Conservation (phyloP, 345 rosid species). For the Eucalyptus rudis region DNA sequence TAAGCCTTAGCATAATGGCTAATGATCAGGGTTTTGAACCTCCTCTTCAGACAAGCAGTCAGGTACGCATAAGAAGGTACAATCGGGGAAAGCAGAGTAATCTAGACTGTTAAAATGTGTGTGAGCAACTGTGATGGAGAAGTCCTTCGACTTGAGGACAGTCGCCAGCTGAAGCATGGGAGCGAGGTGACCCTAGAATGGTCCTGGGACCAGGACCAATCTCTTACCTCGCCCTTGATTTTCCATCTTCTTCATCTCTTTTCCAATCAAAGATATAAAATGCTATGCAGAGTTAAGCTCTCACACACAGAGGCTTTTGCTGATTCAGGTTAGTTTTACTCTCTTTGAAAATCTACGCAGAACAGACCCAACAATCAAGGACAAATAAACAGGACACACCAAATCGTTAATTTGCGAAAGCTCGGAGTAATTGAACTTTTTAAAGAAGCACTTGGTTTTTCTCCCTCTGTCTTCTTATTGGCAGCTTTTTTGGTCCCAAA, state of each 20-base stretch:
- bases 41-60: constrained; percentile 15
- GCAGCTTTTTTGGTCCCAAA: too few species aligned
- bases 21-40: background rate
- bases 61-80: constrained; percentile 11
- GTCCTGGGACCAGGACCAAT: constrained; percentile 37
- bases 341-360: background rate
- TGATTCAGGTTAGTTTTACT: background rate
- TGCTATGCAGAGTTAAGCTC: too few species aligned
- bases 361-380: background rate
- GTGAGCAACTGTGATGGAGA: constrained; percentile 42
- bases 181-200: constrained; percentile 55
- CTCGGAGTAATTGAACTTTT: too few species aligned
- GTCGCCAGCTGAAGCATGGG: constrained; percentile 60
- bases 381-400: background rate
- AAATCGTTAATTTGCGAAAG: background rate
- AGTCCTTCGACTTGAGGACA: constrained; percentile 39
- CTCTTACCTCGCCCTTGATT: background rate
- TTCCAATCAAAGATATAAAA: background rate
- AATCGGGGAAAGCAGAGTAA: constrained; percentile 10
- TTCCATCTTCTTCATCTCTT: background rate
- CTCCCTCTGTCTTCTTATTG: too few species aligned
- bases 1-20: constrained; percentile 3
- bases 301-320: too few species aligned
- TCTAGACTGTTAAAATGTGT: constrained; percentile 16
- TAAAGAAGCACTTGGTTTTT: too few species aligned